Percentiles rank a stretch among this genome's conserved stretches.
Conservation (phyloP, 2,329 filamentous ascomycete species). For the Coniochaeta pulveracea region DNA sequence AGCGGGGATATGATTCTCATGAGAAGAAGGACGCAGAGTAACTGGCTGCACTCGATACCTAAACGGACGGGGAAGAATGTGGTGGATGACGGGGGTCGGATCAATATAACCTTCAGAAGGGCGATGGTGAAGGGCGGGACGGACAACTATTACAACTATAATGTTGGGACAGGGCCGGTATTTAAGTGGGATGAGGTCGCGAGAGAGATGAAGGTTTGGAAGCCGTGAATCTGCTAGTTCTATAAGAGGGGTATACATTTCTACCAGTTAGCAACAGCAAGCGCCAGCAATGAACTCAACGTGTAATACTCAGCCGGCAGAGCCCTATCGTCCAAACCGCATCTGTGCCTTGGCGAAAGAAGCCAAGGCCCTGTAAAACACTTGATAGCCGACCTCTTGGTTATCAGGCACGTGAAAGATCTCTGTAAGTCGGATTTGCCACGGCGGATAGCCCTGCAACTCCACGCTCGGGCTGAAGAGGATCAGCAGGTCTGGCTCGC, state of each 20-base stretch:
- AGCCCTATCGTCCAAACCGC: conserved; percentile 56
- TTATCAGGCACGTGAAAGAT: conserved; percentile 75
- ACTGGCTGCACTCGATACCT: conserved; percentile 70
- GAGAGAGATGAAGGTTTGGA: conserved; percentile 36
- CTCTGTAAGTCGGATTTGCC: conserved; percentile 90
- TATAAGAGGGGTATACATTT: conserved; percentile 8
- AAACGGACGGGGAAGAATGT: conserved; percentile 57
- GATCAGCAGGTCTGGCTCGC: conserved; percentile 81
- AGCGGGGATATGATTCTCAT: conserved; percentile 74
- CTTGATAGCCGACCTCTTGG: conserved; percentile 81
- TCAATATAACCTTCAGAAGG: conserved; percentile 69
- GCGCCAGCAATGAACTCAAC: too few relatives aligned
- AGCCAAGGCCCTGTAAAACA: conserved; percentile 76
- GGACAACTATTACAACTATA: conserved; percentile 78
- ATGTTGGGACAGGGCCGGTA: conserved; percentile 60
- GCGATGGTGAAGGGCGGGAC: conserved; percentile 63
- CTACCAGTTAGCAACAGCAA: too few relatives aligned
- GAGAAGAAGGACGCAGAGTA: conserved; percentile 61
- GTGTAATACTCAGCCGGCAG: background rate
- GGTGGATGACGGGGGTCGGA: conserved; percentile 48
- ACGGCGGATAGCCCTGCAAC: conserved; percentile 86
- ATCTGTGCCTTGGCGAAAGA: conserved; percentile 83
- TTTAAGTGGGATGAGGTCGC: conserved; percentile 52
- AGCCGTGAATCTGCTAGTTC: background rate
- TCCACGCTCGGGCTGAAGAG: conserved; percentile 77